A percentile compares a stretch with the other conserved stretches of the same genome.
Conservation (phyloP, 306 rosid species). For the Abrus pulchellus region DNA sequence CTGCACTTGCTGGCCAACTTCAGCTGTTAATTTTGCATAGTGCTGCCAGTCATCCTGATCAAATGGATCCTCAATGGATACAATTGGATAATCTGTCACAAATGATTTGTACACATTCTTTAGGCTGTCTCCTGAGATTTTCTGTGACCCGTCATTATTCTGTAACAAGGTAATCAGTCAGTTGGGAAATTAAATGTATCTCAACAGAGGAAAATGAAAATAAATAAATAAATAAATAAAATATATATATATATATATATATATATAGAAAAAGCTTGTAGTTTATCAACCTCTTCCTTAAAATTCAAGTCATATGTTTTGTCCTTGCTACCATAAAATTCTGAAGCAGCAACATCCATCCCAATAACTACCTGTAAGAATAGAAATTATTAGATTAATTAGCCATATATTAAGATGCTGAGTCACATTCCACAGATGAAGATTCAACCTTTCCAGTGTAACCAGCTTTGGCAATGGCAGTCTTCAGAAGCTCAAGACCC, state of each 20-base stretch:
- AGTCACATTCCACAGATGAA: constrained; percentile 12
- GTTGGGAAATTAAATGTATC: background rate
- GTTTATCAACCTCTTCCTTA: constrained; percentile 83
- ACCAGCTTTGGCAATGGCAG: constrained; percentile 97
- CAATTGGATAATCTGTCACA: constrained; percentile 90
- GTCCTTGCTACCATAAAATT: constrained; percentile 70
- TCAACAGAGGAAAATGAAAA: constrained; percentile 1
- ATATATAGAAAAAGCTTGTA: background rate
- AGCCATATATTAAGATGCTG: constrained; percentile 34
- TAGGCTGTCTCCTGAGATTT: constrained; percentile 86
- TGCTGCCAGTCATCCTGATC: constrained; percentile 99
- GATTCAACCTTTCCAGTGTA: constrained; percentile 81
- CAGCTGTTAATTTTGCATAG: constrained; percentile 82
- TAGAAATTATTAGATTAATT: constrained; percentile 39
- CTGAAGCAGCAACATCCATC: constrained; percentile 99
- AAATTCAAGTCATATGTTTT: constrained; percentile 92
- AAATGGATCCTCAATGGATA: constrained; percentile 97
- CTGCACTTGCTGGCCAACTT: constrained; percentile 82
- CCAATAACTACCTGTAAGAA: constrained; percentile 85
- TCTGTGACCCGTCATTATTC: constrained; percentile 91
- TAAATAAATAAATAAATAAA: background rate
- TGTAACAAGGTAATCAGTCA: constrained; percentile 47
- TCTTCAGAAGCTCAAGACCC: constrained; percentile 97
- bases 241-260: too few relatives aligned
- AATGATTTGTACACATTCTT: constrained; percentile 93